These are phyloP conservation scores for Malassezia dermatis DNA, from an alignment of 1,284 basidiomycete genomes.

Conservation along the genomic window DNA sequence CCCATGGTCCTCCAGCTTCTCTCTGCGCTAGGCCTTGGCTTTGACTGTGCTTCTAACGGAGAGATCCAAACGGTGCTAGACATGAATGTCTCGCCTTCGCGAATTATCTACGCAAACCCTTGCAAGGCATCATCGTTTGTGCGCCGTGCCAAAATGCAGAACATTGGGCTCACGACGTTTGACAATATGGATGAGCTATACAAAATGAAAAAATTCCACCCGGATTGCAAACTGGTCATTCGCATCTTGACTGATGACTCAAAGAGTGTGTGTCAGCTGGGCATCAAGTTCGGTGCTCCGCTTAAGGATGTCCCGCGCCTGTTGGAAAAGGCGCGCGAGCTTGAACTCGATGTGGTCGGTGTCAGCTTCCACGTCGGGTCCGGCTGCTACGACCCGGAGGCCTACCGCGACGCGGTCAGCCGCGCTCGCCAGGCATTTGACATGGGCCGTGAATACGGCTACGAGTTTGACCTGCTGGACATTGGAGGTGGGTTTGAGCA, in stretches of 20 bases:
- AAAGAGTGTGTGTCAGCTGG: constrained; percentile 82
- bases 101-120: constrained; percentile 96
- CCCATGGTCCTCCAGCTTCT: constrained; percentile 83
- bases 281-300: constrained; percentile 93
- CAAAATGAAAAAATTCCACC: constrained; percentile 78
- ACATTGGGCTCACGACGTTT: constrained; percentile 90
- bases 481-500: constrained; percentile 94
- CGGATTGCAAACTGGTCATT: constrained; percentile 73
- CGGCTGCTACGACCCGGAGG: constrained; percentile 82
- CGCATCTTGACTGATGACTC: constrained; percentile 96
- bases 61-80: constrained; percentile 77
- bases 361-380: constrained; percentile 97
- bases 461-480: constrained; percentile 72
- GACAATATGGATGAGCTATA: constrained; percentile 96
- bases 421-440: constrained; percentile 76
- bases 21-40: constrained; percentile 76
- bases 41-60: constrained; percentile 95
- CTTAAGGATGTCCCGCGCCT: constrained; percentile 69
- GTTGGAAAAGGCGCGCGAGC: constrained; percentile 66
- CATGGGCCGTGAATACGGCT: constrained; percentile 73
- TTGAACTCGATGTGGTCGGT: constrained; percentile 77
- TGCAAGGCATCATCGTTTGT: constrained; percentile 95
- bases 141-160: constrained; percentile 65
- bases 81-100: constrained; percentile 54
- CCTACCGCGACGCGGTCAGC: constrained; percentile 78